phyloP scores from a whole-genome alignment of 345 rosid species.

The Rhodamnia rubescens region DNA sequence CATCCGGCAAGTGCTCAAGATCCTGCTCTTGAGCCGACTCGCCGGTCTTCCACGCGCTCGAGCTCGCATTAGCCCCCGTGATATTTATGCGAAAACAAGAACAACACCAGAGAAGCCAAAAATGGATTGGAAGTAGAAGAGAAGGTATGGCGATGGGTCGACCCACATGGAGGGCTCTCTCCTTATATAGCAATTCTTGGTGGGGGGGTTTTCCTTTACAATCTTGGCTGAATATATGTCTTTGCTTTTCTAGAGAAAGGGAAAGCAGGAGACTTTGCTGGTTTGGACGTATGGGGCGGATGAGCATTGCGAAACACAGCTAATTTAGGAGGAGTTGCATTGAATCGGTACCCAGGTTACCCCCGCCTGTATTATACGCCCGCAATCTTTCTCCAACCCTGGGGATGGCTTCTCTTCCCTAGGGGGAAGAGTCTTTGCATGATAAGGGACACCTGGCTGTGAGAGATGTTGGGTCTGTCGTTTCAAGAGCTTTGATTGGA shows the following conservation, averaged over 20 bases:
- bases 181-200: not conserved
- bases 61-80: not conserved
- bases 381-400: not conserved
- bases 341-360: not conserved
- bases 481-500: not conserved
- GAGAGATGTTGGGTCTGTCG: not conserved
- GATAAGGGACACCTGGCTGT: not conserved
- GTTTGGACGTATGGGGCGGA: not conserved
- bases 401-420: not conserved
- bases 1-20: slow-evolving; percentile 22
- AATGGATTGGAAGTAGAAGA: not conserved
- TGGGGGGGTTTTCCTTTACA: not conserved
- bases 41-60: not conserved
- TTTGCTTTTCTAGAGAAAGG: not conserved
- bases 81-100: not conserved
- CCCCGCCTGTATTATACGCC: not conserved
- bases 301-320: not conserved
- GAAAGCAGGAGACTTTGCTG: not conserved
- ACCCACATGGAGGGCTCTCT: not conserved
- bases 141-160: not conserved
- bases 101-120: not conserved
- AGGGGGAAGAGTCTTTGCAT: not conserved
- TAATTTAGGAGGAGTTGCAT: not conserved
- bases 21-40: slow-evolving; percentile 31
- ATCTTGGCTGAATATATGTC: not conserved